Conservation (phyloP, 108 stramenopile genomes). For the Cyclotella choctawhatcheeana region DNA sequence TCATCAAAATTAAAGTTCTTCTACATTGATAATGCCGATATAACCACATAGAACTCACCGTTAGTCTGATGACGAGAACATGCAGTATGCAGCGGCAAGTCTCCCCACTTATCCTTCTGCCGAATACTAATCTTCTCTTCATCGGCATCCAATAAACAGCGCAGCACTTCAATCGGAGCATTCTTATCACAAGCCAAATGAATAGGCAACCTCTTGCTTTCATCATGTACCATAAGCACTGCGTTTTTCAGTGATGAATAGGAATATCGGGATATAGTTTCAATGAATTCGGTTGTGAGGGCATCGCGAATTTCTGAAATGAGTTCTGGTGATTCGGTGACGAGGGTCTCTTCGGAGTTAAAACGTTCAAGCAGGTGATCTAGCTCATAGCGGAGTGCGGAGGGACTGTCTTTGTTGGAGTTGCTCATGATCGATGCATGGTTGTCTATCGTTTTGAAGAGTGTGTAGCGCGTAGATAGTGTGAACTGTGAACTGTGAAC, state of each 20-base stretch:
- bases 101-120: slow-evolving; percentile 66
- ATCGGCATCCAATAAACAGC: slow-evolving; percentile 56
- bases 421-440: too few relatives aligned
- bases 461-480: too few relatives aligned
- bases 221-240: slow-evolving; percentile 52
- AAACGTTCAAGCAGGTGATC: slow-evolving; percentile 43
- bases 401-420: neutral
- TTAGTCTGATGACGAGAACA: slow-evolving; percentile 37
- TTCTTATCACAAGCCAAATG: slow-evolving; percentile 76
- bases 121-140: slow-evolving; percentile 47
- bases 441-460: too few relatives aligned
- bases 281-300: slow-evolving; percentile 56
- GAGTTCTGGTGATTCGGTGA: slow-evolving; percentile 17
- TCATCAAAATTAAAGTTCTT: too few relatives aligned
- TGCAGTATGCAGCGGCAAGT: slow-evolving; percentile 46
- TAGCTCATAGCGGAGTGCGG: slow-evolving; percentile 20
- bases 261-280: slow-evolving; percentile 56
- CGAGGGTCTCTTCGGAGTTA: slow-evolving; percentile 20
- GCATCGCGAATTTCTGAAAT: slow-evolving; percentile 36
- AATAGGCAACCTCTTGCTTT: slow-evolving; percentile 54
- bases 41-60: neutral
- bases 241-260: slow-evolving; percentile 47
- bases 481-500: too few relatives aligned
- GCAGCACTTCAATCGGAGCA: slow-evolving; percentile 65
- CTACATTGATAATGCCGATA: too few relatives aligned